Conservation (phyloP, 768 basidiomycete species). For the Lepiota brunneoincarnata region DNA sequence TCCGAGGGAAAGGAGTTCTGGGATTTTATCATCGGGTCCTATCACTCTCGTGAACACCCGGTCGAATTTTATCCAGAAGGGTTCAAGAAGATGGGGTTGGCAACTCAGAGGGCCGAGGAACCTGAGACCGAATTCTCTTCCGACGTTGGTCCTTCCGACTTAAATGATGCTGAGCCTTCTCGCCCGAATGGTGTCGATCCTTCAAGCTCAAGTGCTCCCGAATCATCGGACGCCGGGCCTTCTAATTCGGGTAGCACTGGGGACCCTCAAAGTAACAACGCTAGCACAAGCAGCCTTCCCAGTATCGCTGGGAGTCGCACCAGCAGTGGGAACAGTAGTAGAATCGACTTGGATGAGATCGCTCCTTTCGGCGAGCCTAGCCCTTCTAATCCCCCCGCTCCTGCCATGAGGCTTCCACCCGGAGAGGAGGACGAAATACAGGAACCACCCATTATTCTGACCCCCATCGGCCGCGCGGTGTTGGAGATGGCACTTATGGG, state of each 20-base stretch:
- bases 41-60: constrained; percentile 58
- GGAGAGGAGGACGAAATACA: constrained; percentile 29
- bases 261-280: neutral
- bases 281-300: constrained; percentile 12
- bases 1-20: constrained; percentile 6
- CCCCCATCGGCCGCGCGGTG: constrained; percentile 51
- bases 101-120: constrained; percentile 22
- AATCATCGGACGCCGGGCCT: neutral
- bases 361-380: constrained; percentile 8
- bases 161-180: neutral
- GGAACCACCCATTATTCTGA: constrained; percentile 43
- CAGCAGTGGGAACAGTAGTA: neutral
- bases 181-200: neutral
- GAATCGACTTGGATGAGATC: neutral
- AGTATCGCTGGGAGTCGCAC: constrained; percentile 1
- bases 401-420: neutral
- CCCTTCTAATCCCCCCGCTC: neutral
- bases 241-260: neutral
- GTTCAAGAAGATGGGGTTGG: constrained; percentile 71
- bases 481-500: constrained; percentile 58
- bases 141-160: neutral
- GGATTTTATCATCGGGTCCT: constrained; percentile 58
- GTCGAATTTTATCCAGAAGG: constrained; percentile 83
- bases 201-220: neutral
- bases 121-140: neutral